Evolutionary conservation across 2,329 filamentous ascomycete species (phyloP).

Genomic region (Colletotrichum tabaci): DNA sequence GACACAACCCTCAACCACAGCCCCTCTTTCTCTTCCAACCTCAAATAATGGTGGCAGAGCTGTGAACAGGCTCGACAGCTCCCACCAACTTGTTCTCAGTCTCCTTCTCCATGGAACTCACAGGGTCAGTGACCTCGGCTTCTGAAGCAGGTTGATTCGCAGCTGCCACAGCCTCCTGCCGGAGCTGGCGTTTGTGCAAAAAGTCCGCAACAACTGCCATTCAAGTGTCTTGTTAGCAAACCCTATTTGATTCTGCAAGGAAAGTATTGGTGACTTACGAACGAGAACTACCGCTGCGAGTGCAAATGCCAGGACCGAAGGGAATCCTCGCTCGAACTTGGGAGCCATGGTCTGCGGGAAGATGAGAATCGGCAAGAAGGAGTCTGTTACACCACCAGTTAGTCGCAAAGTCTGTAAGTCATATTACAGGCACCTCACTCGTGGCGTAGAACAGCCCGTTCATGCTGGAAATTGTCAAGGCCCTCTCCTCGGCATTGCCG

Average conservation of each 20-base stretch:
- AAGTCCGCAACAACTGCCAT: slow-evolving; percentile 16
- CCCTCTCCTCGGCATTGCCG: slow-evolving; percentile 51
- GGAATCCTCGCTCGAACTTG: slow-evolving; percentile 44
- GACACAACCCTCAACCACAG: neutral
- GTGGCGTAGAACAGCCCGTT: slow-evolving; percentile 51
- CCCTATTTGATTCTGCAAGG: fast-evolving
- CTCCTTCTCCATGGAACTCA: neutral
- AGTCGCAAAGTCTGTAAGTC: neutral
- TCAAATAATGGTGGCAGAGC: slow-evolving; percentile 24
- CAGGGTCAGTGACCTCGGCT: neutral
- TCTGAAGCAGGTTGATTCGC: slow-evolving; percentile 9
- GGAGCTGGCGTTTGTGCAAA: slow-evolving; percentile 15
- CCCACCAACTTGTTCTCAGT: neutral
- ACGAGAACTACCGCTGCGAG: slow-evolving; percentile 29
- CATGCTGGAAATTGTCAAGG: slow-evolving; percentile 51
- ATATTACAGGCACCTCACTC: neutral
- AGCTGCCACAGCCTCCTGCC: neutral
- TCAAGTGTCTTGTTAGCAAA: no score
- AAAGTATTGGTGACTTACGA: neutral
- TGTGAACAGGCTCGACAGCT: slow-evolving; percentile 2
- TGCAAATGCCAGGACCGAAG: slow-evolving; percentile 13
- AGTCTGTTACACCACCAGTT: slow-evolving; percentile 38
- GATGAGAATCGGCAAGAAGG: slow-evolving; percentile 52
- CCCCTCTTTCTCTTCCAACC: neutral
- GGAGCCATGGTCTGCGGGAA: slow-evolving; percentile 53